Percentiles rank a stretch among this genome's conserved stretches.
phyloP scores from a whole-genome alignment of 1,139 yeast genomes.

The Waltiozyma sp. region DNA sequence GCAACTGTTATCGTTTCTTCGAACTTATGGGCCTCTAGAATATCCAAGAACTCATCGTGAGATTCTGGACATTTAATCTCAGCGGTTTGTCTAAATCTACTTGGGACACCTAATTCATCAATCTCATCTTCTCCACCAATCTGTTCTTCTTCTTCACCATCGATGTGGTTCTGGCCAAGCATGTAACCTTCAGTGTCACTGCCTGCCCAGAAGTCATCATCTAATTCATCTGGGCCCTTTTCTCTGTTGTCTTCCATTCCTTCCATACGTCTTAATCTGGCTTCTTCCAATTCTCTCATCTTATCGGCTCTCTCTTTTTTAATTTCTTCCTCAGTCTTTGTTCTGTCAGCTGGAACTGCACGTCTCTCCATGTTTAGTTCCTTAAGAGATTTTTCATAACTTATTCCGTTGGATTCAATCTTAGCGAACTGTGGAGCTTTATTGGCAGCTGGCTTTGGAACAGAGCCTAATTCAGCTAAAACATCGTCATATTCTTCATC shows the following conservation, averaged over 20 bases:
- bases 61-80: slow-evolving; percentile 44
- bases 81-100: slow-evolving; percentile 12
- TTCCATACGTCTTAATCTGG: slow-evolving; percentile 75
- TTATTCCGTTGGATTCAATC: slow-evolving; percentile 15
- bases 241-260: slow-evolving; percentile 44
- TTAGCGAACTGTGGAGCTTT: slow-evolving; percentile 6
- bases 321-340: slow-evolving; percentile 84
- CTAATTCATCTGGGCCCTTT: slow-evolving; percentile 57
- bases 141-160: slow-evolving; percentile 9
- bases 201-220: slow-evolving; percentile 34
- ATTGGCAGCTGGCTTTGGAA: slow-evolving; percentile 13
- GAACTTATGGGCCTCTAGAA: slow-evolving; percentile 28
- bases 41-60: slow-evolving; percentile 36
- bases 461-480: slow-evolving; percentile 44
- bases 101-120: slow-evolving; percentile 9
- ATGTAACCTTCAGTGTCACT: slow-evolving; percentile 31
- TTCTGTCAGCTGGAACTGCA: slow-evolving; percentile 92
- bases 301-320: slow-evolving; percentile 57
- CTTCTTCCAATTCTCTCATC: slow-evolving; percentile 61
- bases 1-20: slow-evolving; percentile 38
- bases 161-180: slow-evolving; percentile 7
- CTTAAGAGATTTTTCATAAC: slow-evolving; percentile 67
- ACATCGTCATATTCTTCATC: slow-evolving; percentile 73
- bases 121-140: slow-evolving; percentile 16
- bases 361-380: slow-evolving; percentile 77